A percentile compares a stretch with the other conserved stretches of the same genome.
Conservation (phyloP, 805 yeast genomes). For the Ogataea nakhonphanomensis region DNA sequence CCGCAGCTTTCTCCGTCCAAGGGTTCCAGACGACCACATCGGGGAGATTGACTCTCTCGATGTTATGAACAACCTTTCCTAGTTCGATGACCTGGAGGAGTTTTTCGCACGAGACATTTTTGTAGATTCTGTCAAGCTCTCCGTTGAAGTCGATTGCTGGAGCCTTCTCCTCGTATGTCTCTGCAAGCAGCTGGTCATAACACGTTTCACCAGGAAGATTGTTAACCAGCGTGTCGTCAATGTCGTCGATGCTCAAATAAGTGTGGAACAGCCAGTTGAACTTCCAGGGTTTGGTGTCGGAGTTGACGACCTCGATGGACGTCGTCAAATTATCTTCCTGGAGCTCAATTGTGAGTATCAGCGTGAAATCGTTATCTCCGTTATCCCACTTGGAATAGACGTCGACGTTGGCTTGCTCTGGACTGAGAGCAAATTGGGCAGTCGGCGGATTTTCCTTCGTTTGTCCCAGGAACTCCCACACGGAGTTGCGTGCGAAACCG, state of each 20-base stretch:
- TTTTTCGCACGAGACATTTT: slow-evolving; percentile 51
- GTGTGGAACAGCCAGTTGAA: slow-evolving; percentile 97
- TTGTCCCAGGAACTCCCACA: slow-evolving; percentile 94
- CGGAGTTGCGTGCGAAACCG: slow-evolving; percentile 88
- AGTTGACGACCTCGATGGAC: slow-evolving; percentile 70
- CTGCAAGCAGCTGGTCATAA: slow-evolving; percentile 70
- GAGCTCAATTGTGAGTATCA: slow-evolving; percentile 66
- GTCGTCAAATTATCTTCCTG: slow-evolving; percentile 59
- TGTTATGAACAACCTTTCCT: slow-evolving; percentile 67
- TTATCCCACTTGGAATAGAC: slow-evolving; percentile 53
- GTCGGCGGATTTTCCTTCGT: slow-evolving; percentile 66
- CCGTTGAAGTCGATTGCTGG: slow-evolving; percentile 70
- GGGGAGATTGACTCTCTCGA: slow-evolving; percentile 56
- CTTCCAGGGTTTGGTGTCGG: slow-evolving; percentile 61
- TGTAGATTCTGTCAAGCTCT: slow-evolving; percentile 85
- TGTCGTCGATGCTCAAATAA: slow-evolving; percentile 70
- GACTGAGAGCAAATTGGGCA: slow-evolving; percentile 87
- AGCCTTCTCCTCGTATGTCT: slow-evolving; percentile 63
- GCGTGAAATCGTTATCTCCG: slow-evolving; percentile 65
- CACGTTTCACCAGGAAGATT: slow-evolving; percentile 73
- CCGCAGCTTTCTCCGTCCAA: slow-evolving; percentile 78
- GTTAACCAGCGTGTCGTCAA: slow-evolving; percentile 71
- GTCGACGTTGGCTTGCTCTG: slow-evolving; percentile 71
- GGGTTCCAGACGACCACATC: slow-evolving; percentile 96
- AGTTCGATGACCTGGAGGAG: slow-evolving; percentile 63